Conservation (phyloP, 2,329 filamentous ascomycete genomes). For the Xylaria multiplex region DNA sequence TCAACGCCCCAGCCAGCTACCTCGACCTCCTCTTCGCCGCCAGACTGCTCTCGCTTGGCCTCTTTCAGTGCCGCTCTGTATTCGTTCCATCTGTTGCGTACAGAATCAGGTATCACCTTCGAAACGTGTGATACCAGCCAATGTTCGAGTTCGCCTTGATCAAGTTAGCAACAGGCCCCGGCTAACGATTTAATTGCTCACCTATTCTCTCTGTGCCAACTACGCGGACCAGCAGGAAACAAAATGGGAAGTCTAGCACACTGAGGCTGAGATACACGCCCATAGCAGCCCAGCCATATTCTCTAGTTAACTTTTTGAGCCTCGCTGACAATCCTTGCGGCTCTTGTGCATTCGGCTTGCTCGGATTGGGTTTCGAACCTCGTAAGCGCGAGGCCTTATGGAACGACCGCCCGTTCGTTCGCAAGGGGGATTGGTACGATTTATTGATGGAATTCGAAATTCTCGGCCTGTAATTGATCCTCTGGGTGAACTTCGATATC, state of each 20-base stretch:
- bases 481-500: conserved; percentile 27
- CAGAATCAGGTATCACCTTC: conserved; percentile 67
- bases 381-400: conserved; percentile 44
- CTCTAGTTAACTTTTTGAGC: conserved; percentile 83
- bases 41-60: conserved; percentile 56
- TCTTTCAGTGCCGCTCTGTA: conserved; percentile 60
- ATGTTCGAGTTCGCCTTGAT: conserved; percentile 71
- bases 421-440: conserved; percentile 32
- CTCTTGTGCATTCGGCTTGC: conserved; percentile 34
- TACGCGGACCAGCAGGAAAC: conserved; percentile 85
- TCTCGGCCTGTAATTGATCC: conserved; percentile 32
- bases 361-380: conserved; percentile 41
- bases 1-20: conserved; percentile 69
- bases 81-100: conserved; percentile 64
- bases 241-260: conserved; percentile 92
- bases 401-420: conserved; percentile 42
- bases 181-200: conserved; percentile 51
- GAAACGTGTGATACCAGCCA: conserved; percentile 70
- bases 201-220: conserved; percentile 90
- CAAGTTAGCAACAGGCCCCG: conserved; percentile 28
- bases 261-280: conserved; percentile 90
- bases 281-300: conserved; percentile 93
- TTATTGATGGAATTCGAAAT: conserved; percentile 29
- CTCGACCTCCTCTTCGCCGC: conserved; percentile 59
- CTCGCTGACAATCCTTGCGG: conserved; percentile 70